Percentiles rank a stretch among this genome's conserved stretches.
These are phyloP conservation scores for Eutrema japonicum DNA, from an alignment of 345 rosid genomes.

Conservation along the genomic window DNA sequence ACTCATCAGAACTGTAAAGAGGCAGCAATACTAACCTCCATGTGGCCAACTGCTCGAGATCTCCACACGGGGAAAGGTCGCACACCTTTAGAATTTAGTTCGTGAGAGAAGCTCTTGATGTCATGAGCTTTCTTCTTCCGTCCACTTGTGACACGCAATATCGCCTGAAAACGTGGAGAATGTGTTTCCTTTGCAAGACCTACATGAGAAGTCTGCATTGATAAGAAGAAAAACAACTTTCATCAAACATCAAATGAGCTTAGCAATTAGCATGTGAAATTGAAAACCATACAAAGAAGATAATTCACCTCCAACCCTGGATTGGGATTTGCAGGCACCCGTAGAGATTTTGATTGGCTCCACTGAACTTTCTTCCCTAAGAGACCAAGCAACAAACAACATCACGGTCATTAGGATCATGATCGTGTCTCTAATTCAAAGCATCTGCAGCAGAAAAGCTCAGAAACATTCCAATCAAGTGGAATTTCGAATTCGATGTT, in stretches of 20 bases:
- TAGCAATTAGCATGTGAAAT: background rate
- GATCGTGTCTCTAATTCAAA: background rate
- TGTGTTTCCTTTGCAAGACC: conserved; percentile 78
- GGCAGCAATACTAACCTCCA: conserved; percentile 63
- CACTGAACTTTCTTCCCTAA: conserved; percentile 64
- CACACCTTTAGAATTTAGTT: conserved; percentile 97
- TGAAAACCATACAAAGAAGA: conserved; percentile 24
- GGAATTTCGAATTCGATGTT: background rate
- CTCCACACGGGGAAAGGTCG: conserved; percentile 88
- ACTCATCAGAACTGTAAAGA: conserved; percentile 5
- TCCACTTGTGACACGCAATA: conserved; percentile 82
- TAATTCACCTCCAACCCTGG: conserved; percentile 67
- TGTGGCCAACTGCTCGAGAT: conserved; percentile 82
- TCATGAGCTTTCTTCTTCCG: conserved; percentile 81
- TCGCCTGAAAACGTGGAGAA: conserved; percentile 87
- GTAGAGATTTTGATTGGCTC: conserved; percentile 71
- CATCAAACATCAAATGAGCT: background rate
- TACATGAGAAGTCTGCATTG: conserved; percentile 60
- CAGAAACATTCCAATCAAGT: background rate
- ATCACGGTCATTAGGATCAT: conserved; percentile 3
- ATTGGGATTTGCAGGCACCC: conserved; percentile 52
- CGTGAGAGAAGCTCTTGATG: conserved; percentile 95
- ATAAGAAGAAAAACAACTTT: background rate
- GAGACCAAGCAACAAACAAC: conserved; percentile 25
- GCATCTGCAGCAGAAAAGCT: background rate